Conservation (phyloP, 495 filamentous ascomycete species). For the Poronia punctata region DNA sequence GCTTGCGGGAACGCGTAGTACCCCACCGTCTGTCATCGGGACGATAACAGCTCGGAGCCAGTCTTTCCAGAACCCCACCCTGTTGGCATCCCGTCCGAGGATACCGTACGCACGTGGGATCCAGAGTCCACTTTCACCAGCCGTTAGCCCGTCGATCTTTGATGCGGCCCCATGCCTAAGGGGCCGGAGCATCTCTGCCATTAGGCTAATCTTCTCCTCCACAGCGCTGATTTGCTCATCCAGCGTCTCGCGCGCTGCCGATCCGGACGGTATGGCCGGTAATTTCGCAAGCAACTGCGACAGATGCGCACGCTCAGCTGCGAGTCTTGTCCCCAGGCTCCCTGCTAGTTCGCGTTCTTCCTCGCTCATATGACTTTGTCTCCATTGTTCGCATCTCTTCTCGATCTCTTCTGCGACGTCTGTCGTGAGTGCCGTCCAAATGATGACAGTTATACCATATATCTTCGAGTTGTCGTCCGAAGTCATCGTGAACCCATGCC, state of each 20-base stretch:
- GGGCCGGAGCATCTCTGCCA: constrained; percentile 91
- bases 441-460: constrained; percentile 83
- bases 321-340: constrained; percentile 84
- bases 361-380: constrained; percentile 88
- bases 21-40: constrained; percentile 84
- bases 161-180: constrained; percentile 90
- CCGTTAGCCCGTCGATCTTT: constrained; percentile 94
- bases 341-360: constrained; percentile 92
- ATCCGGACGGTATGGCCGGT: constrained; percentile 71
- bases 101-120: constrained; percentile 91
- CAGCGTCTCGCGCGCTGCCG: constrained; percentile 68
- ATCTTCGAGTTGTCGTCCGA: constrained; percentile 83
- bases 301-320: constrained; percentile 81
- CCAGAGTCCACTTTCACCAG: constrained; percentile 95
- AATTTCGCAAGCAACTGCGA: constrained; percentile 80
- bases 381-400: constrained; percentile 87
- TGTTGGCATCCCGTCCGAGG: constrained; percentile 72
- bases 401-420: constrained; percentile 83
- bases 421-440: constrained; percentile 84
- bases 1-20: constrained; percentile 75
- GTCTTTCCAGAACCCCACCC: constrained; percentile 97
- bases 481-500: constrained; percentile 99
- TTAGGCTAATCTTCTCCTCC: constrained; percentile 93
- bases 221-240: constrained; percentile 94
- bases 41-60: constrained; percentile 90